phyloP scores from a whole-genome alignment of 768 basidiomycete species.

The Tricholoma bakamatsutake region DNA sequence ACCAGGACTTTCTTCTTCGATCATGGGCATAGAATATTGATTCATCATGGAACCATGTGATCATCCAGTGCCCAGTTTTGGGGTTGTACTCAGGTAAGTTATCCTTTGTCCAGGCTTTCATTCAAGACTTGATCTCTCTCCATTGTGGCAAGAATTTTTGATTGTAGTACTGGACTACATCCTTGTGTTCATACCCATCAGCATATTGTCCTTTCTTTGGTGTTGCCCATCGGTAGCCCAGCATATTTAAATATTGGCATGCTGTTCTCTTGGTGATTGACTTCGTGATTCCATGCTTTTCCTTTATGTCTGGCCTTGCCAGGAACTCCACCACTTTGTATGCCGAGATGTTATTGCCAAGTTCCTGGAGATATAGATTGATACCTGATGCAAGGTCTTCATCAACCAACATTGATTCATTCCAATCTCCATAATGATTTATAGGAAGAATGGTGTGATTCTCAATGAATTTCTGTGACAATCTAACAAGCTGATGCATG shows the following conservation, averaged over 20 bases:
- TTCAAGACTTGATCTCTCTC: conserved; percentile 6
- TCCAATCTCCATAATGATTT: conserved; percentile 23
- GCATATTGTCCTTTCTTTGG: conserved; percentile 15
- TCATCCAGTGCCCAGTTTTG: background rate
- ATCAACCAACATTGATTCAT: too few species aligned
- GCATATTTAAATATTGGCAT: conserved; percentile 13
- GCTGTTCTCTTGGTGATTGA: conserved; percentile 20
- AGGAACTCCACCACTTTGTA: conserved; percentile 21
- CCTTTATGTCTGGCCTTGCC: background rate
- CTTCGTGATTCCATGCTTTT: background rate
- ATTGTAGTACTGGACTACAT: conserved; percentile 28
- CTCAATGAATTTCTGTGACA: conserved; percentile 12
- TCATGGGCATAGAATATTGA: conserved; percentile 20
- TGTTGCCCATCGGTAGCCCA: conserved; percentile 13
- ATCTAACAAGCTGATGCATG: background rate
- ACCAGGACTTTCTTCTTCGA: conserved; percentile 15
- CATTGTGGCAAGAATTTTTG: conserved; percentile 18
- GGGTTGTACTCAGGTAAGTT: conserved; percentile 4
- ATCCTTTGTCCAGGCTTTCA: background rate
- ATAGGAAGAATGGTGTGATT: conserved; percentile 17
- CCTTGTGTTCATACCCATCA: conserved; percentile 26
- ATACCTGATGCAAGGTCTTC: conserved; percentile 25
- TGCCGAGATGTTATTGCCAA: conserved; percentile 20
- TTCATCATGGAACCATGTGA: conserved; percentile 22
- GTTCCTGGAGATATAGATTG: conserved; percentile 15